Base-by-base conservation (phyloP, 768 basidiomycete species). In the Imleria badia region DNA sequence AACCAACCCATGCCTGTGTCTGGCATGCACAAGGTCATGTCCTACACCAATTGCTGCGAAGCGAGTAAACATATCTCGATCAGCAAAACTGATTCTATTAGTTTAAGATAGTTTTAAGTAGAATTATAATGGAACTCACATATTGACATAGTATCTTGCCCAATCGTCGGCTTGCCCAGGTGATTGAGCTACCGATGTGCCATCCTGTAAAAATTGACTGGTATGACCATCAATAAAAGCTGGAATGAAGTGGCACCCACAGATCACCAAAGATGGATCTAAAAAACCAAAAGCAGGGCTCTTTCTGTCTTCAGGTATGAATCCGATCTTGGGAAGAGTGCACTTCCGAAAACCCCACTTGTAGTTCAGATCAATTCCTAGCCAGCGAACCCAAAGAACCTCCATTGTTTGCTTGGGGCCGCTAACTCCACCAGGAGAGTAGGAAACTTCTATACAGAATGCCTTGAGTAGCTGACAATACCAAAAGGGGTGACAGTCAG, bases 331-430 rank as follows among this genome's bases (percentile, higher is more conserved):
- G 3, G 43, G 48, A 5, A 50, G 40, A 1, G 10, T 3, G 19
- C 35, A 5, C n/a, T 23, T 9, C 17, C 2, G 10, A 41, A 50
- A 45, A 2, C 43, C 36, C 54, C 54, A 54, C 15, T 20, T 36
- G 3, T 34, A 5, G 6, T 38, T 41, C 7, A 29, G 41, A n/a
- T 54, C 36, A 1, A 51, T 26, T 1, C 54, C 48, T 6, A 55
- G 14, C 48, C 54, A 55, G 36, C 10, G 15, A 17, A 54, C 49
- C 54, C 49, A 55, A 1, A 51, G 35, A 6, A 54, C 47, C 12
- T 54, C 42, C 13, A 44, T 8, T 1, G 3, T 43, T 23, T 50
- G 15, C 31, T 45, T 33, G 0, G 14, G 12, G 45, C 6, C 3
- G 6, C 35, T 51, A 2, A 45, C 2, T 7, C 54, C 49, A 39